Evolutionary conservation across 73 alveolate species (phyloP), one percentile per base, ranked within the genome.

Genomic region (Blepharisma stoltei): DNA sequence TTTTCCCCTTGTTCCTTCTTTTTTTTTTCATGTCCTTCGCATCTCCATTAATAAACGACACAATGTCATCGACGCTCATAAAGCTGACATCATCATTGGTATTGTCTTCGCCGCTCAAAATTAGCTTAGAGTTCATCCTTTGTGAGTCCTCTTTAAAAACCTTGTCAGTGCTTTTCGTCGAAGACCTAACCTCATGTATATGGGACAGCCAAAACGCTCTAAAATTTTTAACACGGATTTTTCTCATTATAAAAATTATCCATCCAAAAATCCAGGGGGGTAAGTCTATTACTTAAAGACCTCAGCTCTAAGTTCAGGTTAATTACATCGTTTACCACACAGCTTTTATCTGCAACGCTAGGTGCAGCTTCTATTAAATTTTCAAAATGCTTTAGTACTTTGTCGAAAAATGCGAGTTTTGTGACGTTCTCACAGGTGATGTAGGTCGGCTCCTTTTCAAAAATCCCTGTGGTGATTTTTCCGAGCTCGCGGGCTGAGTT

Each of bases 401-500:
- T 8, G 11, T n/a, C 38, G 5, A n/a, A 60, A 60, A 60, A 60
- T 20, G 73, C 38, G 18, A 60, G 46, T 60, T 60, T 60, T 25
- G 73, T 60, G 38, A 60, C 73, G 14, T n/a, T 20, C 45, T 60
- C 73, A 60, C 73, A 60, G 14, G 73, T 60, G 46, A 60, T 38
- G 46, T 20, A 25, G 2, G 48, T 20, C 5, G 73, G 73, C 73
- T 60, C 18, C 18, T 60, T 60, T 9, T 60, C 73, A 60, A 60
- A 60, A 20, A 60, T 60, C 47, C 73, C 73, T 14, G 18, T n/a
- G 11, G 73, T 60, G 46, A 60, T 38, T 60, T 60, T 60, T 9
- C 73, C 45, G 49, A 60, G 73, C 23, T 60, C 73, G 18, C 49
- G 14, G 14, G 73, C 38, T 60, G 73, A 60, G 73, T 60, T 60